Evolutionary conservation across 1,284 basidiomycete genomes (phyloP).

Genomic region (Albatrellus sp.): DNA sequence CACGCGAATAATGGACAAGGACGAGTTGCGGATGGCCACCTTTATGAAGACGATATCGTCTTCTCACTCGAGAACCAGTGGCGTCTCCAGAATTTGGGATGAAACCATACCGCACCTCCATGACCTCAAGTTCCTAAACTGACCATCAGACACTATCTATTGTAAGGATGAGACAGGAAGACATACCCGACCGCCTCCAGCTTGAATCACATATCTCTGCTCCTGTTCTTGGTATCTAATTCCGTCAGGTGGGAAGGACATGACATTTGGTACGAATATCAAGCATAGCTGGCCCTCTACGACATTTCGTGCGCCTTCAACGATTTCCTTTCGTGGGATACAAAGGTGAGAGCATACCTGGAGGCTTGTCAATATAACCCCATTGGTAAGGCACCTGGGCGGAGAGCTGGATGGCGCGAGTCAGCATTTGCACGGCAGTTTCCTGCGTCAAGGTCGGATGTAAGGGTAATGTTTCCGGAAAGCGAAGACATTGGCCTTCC

Average conservation of each 20-base stretch:
- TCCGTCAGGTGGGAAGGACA: slow-evolving; percentile 56
- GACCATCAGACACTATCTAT: neutral
- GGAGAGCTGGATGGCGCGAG: slow-evolving; percentile 42
- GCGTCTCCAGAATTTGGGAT: slow-evolving; percentile 49
- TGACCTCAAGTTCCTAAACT: slow-evolving; percentile 57
- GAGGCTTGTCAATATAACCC: slow-evolving; percentile 63
- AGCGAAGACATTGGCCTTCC: slow-evolving; percentile 44
- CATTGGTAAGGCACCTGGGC: slow-evolving; percentile 49
- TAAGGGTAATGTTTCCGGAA: slow-evolving; percentile 47
- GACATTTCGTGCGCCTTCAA: slow-evolving; percentile 2
- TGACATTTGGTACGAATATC: slow-evolving; percentile 42
- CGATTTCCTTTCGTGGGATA: neutral
- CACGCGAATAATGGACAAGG: slow-evolving; percentile 62
- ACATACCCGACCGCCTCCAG: slow-evolving; percentile 32
- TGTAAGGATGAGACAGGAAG: neutral
- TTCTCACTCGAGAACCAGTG: slow-evolving; percentile 48
- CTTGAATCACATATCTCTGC: slow-evolving; percentile 39
- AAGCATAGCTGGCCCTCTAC: slow-evolving; percentile 55
- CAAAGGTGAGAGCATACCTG: slow-evolving; percentile 25
- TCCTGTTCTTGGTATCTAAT: slow-evolving; percentile 62
- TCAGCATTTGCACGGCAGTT: slow-evolving; percentile 44
- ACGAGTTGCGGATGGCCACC: slow-evolving; percentile 58
- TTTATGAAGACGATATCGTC: slow-evolving; percentile 57
- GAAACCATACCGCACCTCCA: slow-evolving; percentile 62
- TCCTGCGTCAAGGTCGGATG: slow-evolving; percentile 45